Percentiles rank a stretch among this genome's conserved stretches.
Conservation (phyloP, 2,329 filamentous ascomycete species). For the Epichloe typhina region DNA sequence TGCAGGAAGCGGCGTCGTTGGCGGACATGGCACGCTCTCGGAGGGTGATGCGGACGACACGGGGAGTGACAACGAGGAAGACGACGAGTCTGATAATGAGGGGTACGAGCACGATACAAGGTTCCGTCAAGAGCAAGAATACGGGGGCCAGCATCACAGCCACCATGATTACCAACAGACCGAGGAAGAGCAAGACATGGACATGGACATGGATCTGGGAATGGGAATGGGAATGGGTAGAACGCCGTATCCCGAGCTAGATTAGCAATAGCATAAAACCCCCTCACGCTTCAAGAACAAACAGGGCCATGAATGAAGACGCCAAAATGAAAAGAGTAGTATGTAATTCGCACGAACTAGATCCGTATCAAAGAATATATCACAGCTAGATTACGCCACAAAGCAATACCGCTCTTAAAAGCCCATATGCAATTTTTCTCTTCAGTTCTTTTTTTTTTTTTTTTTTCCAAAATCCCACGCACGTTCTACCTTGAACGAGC, state of each 20-base stretch:
- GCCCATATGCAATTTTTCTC: too few species aligned
- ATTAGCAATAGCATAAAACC: slow-evolving; percentile 1
- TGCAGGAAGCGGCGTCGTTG: slow-evolving; percentile 3
- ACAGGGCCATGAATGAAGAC: too few species aligned
- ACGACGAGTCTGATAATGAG: slow-evolving; percentile 15
- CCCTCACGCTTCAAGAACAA: not conserved
- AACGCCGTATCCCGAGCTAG: slow-evolving; percentile 9
- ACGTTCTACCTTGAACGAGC: too few species aligned
- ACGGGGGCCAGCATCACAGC: not conserved
- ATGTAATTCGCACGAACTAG: too few species aligned
- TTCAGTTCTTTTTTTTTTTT: too few species aligned
- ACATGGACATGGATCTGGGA: not conserved
- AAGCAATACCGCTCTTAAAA: too few species aligned
- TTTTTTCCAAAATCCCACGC: too few species aligned
- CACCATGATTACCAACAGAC: slow-evolving; percentile 6
- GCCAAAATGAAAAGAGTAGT: too few species aligned
- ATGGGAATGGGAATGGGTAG: slow-evolving; percentile 3
- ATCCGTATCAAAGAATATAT: too few species aligned
- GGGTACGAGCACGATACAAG: slow-evolving; percentile 15
- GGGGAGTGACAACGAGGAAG: slow-evolving; percentile 10
- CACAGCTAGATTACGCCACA: too few species aligned
- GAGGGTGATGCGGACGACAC: slow-evolving; percentile 12
- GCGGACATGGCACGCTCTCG: slow-evolving; percentile 2
- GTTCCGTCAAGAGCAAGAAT: not conserved
- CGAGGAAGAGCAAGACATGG: slow-evolving; percentile 5